phyloP scores from a whole-genome alignment of 164 flowering plant species.

The Macadamia integrifolia region DNA sequence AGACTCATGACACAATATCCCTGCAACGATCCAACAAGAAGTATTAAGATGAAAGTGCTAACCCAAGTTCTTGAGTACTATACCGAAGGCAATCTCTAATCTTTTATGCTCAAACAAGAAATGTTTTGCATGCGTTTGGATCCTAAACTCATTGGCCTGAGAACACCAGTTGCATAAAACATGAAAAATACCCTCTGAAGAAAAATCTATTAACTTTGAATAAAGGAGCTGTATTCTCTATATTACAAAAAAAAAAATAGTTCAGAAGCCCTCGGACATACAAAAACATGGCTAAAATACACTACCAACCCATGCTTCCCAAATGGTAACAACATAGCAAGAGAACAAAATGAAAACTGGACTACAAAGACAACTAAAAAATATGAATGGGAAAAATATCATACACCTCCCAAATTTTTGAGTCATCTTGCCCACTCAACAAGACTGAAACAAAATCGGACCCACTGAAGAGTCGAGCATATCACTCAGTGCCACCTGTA shows the following conservation, averaged over 20 bases:
- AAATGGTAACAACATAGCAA: slow-evolving; percentile 15
- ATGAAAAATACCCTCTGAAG: no score
- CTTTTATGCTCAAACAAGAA: no score
- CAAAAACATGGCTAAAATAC: slow-evolving; percentile 23
- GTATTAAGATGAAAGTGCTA: no score
- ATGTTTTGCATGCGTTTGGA: no score
- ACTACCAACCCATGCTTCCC: slow-evolving; percentile 32
- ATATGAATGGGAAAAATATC: slow-evolving; percentile 19
- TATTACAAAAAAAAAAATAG: neutral
- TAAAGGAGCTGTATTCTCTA: slow-evolving; percentile 11
- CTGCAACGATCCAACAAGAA: no score
- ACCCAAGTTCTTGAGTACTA: no score
- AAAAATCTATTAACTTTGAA: slow-evolving; percentile 7
- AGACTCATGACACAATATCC: no score
- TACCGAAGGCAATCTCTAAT: no score
- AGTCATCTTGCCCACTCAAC: slow-evolving; percentile 37
- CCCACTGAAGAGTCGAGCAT: slow-evolving; percentile 74
- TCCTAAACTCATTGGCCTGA: no score
- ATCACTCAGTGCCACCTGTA: slow-evolving; percentile 81
- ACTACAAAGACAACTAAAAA: neutral
- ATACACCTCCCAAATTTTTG: slow-evolving; percentile 30
- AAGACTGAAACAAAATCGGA: slow-evolving; percentile 76
- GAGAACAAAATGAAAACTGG: slow-evolving; percentile 14
- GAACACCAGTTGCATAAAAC: no score
- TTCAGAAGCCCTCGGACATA: neutral